These are phyloP conservation scores for Solanum bukasovii DNA, from an alignment of 257 asterid genomes.

Conservation along the genomic window DNA sequence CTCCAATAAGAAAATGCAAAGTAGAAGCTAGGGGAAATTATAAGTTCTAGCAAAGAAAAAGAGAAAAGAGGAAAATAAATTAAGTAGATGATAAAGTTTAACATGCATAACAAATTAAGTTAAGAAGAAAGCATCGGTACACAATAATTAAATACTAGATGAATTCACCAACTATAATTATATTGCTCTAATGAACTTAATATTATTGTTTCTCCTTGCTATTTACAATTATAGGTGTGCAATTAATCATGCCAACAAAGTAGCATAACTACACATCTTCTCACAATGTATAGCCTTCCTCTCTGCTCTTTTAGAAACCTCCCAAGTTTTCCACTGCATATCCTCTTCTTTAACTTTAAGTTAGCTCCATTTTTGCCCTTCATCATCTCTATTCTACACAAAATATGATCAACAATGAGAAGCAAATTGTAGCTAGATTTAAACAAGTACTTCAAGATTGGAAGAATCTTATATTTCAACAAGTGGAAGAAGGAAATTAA, in stretches of 20 bases:
- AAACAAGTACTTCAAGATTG: neutral
- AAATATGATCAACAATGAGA: neutral
- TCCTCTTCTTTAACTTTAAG: conserved; percentile 26
- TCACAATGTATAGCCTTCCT: conserved; percentile 54
- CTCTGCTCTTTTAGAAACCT: conserved; percentile 52
- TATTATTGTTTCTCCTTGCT: neutral
- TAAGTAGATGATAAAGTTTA: neutral
- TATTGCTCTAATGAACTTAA: too few species aligned
- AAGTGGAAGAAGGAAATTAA: neutral
- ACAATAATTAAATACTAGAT: neutral
- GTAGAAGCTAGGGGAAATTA: neutral
- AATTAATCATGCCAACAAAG: conserved; percentile 66
- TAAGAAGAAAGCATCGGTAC: neutral
- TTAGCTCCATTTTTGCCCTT: neutral
- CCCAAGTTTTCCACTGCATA: conserved; percentile 44
- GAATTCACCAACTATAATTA: neutral
- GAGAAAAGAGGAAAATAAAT: neutral
- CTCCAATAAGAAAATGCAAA: neutral
- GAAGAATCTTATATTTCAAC: neutral
- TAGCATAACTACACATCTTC: conserved; percentile 79
- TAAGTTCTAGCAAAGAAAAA: neutral
- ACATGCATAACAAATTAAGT: neutral
- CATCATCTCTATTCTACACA: neutral
- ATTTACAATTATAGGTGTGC: conserved; percentile 6
- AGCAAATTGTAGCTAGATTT: neutral